Base-by-base conservation (phyloP, 495 filamentous ascomycete genomes). In the Barbatosphaeria neglecta region DNA sequence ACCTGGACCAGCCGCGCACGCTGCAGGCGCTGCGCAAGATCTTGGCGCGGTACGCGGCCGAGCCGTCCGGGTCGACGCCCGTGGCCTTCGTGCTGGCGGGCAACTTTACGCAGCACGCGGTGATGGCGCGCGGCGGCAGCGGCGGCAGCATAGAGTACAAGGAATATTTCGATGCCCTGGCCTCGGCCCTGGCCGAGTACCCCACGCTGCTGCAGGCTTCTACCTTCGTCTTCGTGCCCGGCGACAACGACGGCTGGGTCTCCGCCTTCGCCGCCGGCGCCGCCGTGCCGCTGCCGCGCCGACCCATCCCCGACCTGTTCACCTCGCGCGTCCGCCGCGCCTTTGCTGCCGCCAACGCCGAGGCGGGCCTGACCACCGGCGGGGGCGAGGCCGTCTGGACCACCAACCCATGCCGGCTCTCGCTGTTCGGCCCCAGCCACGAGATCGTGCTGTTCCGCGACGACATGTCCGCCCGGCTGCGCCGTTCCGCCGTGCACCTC, bases 231-330 rank as follows among this genome's bases (percentile, higher is more conserved):
- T 95, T 97, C 53, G 84, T 98, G 0, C 92, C 92, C 2, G 90
- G 90, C 35, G 90, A 96, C 59, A 93, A 94, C 60, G 92, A 98
- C 59, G 87, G 89, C 10, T 98, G 92, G 92, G 64, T 68, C 2
- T 90, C 87, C 0, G 76, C 87, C 3, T 95, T 95, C 62, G 83
- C 82, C 2, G 82, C 78, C 11, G 92, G 92, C n/a, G 82, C 87
- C 37, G 76, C 86, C 1, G 75, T 81, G 1, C 72, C 80, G 7
- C 56, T 96, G 11, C 92, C 92, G 0, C 72, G 84, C 11, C 79
- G 81, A 40, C 57, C 68, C 0, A 74, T 98, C 4, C 93, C 92
- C 7, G 86, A 90, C 2, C 56, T 95, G 38, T 97, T 96, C 59
- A 95, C 90, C 0, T 84, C 80, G 7, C 68, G 92, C 11, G 74